Evolutionary conservation across 768 basidiomycete species (phyloP).

Genomic region (Suillus subaureus): DNA sequence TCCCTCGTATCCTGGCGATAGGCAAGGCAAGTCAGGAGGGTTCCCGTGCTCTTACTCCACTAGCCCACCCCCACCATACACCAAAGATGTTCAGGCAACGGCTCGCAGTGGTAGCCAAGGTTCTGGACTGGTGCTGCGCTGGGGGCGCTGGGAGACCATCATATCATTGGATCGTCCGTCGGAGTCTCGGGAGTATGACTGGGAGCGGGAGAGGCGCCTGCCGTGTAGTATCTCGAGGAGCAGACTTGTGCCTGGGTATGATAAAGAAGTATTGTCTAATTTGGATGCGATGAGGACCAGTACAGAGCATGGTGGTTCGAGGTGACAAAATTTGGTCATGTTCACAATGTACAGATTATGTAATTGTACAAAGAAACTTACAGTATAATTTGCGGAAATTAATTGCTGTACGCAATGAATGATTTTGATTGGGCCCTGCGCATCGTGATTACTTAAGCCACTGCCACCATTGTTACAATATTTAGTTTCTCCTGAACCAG

Average conservation of each 20-base stretch:
- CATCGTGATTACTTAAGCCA: too few species aligned
- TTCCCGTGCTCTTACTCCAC: slow-evolving; percentile 53
- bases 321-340: too few species aligned
- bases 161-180: slow-evolving; percentile 49
- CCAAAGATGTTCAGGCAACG: slow-evolving; percentile 34
- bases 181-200: slow-evolving; percentile 48
- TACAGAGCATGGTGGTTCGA: slow-evolving; percentile 81
- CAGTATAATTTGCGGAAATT: too few species aligned
- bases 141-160: slow-evolving; percentile 68
- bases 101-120: slow-evolving; percentile 60
- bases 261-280: slow-evolving; percentile 64
- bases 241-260: slow-evolving; percentile 20
- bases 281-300: slow-evolving; percentile 74
- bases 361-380: too few species aligned
- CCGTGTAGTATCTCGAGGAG: slow-evolving; percentile 32
- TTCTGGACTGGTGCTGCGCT: slow-evolving; percentile 85
- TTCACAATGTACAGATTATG: too few species aligned
- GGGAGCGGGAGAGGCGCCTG: slow-evolving; percentile 50
- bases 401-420: too few species aligned
- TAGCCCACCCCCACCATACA: slow-evolving; percentile 62
- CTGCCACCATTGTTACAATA: too few species aligned
- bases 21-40: slow-evolving; percentile 36
- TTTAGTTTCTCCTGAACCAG: too few species aligned
- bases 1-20: slow-evolving; percentile 39
- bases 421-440: too few species aligned